phyloP scores from a whole-genome alignment of 768 basidiomycete species.

The Termitomyces sp. region DNA sequence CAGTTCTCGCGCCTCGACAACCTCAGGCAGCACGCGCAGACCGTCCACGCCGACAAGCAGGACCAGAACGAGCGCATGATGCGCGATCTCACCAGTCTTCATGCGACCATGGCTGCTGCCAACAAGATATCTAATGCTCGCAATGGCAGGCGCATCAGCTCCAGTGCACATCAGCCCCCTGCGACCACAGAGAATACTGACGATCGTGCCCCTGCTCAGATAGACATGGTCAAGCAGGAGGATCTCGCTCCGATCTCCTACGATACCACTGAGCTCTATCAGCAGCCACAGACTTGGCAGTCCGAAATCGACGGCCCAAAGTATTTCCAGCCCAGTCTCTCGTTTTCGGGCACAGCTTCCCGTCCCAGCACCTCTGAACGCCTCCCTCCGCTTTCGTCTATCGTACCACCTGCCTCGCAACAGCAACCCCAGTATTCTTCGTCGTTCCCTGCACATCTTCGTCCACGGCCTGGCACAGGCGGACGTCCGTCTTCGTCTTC shows the following conservation, averaged over 20 bases:
- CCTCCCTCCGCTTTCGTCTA: slow-evolving; percentile 60
- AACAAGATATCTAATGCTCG: slow-evolving; percentile 34
- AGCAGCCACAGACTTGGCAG: background rate
- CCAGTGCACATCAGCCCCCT: background rate
- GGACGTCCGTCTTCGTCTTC: slow-evolving; percentile 7
- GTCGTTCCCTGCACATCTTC: slow-evolving; percentile 4
- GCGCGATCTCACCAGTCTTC: slow-evolving; percentile 81
- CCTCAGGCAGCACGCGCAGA: slow-evolving; percentile 94
- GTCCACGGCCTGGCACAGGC: slow-evolving; percentile 4
- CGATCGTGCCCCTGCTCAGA: slow-evolving; percentile 1
- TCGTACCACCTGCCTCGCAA: slow-evolving; percentile 53
- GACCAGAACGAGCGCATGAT: slow-evolving; percentile 90
- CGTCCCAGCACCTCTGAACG: slow-evolving; percentile 52
- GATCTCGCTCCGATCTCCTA: slow-evolving; percentile 23
- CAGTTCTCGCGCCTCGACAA: slow-evolving; percentile 97
- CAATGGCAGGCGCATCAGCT: slow-evolving; percentile 2
- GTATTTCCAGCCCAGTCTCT: slow-evolving; percentile 35
- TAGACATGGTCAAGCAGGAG: slow-evolving; percentile 38
- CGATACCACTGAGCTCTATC: background rate
- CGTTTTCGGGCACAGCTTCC: slow-evolving; percentile 29
- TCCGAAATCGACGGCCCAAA: background rate
- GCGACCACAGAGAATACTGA: background rate
- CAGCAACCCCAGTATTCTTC: background rate
- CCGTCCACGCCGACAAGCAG: slow-evolving; percentile 93
- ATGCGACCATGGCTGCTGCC: slow-evolving; percentile 72